phyloP scores from a whole-genome alignment of 805 yeast species.

The Saccharomycopsis guyanensis region DNA sequence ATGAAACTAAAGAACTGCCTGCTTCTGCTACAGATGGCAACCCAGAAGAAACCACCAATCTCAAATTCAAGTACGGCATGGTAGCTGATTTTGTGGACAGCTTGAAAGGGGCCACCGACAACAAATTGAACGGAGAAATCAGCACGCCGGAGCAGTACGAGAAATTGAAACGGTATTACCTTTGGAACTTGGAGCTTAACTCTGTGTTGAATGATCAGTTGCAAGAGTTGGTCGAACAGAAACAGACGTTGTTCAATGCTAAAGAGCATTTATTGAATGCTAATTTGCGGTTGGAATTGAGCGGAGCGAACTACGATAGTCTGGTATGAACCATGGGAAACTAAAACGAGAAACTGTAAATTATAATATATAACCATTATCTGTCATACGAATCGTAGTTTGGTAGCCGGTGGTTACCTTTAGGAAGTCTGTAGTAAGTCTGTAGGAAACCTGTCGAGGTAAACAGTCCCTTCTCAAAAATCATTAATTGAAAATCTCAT shows the following conservation, averaged over 20 bases:
- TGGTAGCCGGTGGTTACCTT: no score
- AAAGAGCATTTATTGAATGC: constrained; percentile 40
- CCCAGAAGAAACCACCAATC: background rate
- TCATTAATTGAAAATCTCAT: no score
- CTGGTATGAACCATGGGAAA: no score
- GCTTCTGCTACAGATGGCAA: no score
- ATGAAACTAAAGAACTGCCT: no score
- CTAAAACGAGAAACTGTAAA: background rate
- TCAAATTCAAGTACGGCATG: background rate
- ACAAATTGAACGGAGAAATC: background rate
- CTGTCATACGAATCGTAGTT: no score
- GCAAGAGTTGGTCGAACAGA: constrained; percentile 25
- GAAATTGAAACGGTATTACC: constrained; percentile 28
- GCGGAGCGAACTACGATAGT: background rate
- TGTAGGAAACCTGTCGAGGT: no score
- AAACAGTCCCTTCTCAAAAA: no score
- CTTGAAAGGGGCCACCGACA: background rate
- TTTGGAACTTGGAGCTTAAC: constrained; percentile 35
- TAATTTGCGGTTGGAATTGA: constrained; percentile 29
- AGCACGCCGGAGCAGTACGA: constrained; percentile 23
- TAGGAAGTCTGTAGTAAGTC: no score
- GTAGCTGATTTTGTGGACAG: background rate
- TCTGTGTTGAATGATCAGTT: constrained; percentile 31
- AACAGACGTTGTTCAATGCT: constrained; percentile 33
- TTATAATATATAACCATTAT: background rate